These are phyloP conservation scores for Epithele typhae DNA, from an alignment of 768 basidiomycete species.

Conservation along the genomic window DNA sequence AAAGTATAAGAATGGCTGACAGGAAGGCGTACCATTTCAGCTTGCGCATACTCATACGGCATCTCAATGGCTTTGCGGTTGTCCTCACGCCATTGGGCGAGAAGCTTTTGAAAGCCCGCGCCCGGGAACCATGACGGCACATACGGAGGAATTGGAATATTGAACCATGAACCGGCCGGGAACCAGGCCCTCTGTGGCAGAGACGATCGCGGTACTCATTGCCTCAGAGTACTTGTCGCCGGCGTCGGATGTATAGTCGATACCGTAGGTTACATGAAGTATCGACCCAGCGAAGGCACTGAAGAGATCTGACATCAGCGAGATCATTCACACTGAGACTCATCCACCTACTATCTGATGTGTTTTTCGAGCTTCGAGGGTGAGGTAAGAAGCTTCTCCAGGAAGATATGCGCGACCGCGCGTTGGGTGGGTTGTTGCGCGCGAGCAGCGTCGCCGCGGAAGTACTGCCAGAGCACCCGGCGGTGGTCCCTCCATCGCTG, in stretches of 20 bases:
- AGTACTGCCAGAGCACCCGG: conserved; percentile 5
- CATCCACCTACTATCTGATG: conserved; percentile 2
- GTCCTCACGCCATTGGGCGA: not conserved
- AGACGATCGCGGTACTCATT: not conserved
- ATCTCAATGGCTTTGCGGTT: not conserved
- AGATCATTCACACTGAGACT: too few relatives aligned
- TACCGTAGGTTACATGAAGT: conserved; percentile 26
- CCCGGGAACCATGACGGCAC: conserved; percentile 7
- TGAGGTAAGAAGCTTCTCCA: not conserved
- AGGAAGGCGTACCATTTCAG: not conserved
- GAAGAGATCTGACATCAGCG: too few relatives aligned
- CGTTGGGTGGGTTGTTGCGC: not conserved
- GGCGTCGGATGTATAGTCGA: conserved; percentile 16
- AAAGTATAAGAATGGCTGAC: not conserved
- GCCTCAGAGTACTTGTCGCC: conserved; percentile 21
- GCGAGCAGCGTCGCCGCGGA: not conserved
- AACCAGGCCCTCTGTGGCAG: not conserved
- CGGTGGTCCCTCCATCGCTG: conserved; percentile 2
- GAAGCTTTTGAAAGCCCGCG: conserved; percentile 8
- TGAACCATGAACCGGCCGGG: conserved; percentile 2
- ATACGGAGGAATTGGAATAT: conserved; percentile 5
- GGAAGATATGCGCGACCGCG: not conserved
- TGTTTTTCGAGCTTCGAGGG: conserved; percentile 1
- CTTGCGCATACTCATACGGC: not conserved
- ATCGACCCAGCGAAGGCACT: conserved; percentile 2